Percentiles rank a stretch among this genome's conserved stretches.
phyloP scores from a whole-genome alignment of 2,329 filamentous ascomycete species.

The Colletotrichum sp. region DNA sequence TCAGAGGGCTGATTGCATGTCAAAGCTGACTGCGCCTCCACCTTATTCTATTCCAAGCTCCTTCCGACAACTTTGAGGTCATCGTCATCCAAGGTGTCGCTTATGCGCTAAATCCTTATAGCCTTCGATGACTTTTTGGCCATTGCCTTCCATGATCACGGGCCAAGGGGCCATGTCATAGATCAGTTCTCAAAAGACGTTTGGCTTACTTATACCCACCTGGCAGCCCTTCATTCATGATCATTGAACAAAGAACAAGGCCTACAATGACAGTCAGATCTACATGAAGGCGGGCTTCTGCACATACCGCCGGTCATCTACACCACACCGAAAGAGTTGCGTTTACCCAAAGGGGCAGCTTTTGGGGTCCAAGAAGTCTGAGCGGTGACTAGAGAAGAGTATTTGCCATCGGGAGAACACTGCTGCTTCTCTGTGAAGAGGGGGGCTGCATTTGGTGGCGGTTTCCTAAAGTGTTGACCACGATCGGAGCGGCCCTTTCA shows the following conservation, averaged over 20 bases:
- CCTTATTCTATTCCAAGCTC: conserved; percentile 8
- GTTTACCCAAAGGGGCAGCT: background rate
- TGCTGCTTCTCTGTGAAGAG: background rate
- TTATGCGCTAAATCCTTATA: background rate
- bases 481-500: background rate
- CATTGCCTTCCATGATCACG: background rate
- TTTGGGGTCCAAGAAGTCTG: background rate
- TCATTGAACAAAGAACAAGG: background rate
- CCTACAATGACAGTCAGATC: background rate
- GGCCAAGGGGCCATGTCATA: background rate
- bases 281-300: background rate
- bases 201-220: background rate
- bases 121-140: background rate
- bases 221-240: background rate
- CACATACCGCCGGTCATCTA: background rate
- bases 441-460: background rate
- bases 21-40: background rate
- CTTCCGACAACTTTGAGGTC: background rate
- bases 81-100: background rate
- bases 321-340: background rate
- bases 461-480: background rate
- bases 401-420: background rate
- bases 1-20: conserved; percentile 1
- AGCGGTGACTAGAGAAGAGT: background rate
- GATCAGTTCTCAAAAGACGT: background rate